Percentiles rank a stretch among this genome's conserved stretches.
phyloP scores from a whole-genome alignment of 768 basidiomycete species.

The Rhodotorula diobovata region DNA sequence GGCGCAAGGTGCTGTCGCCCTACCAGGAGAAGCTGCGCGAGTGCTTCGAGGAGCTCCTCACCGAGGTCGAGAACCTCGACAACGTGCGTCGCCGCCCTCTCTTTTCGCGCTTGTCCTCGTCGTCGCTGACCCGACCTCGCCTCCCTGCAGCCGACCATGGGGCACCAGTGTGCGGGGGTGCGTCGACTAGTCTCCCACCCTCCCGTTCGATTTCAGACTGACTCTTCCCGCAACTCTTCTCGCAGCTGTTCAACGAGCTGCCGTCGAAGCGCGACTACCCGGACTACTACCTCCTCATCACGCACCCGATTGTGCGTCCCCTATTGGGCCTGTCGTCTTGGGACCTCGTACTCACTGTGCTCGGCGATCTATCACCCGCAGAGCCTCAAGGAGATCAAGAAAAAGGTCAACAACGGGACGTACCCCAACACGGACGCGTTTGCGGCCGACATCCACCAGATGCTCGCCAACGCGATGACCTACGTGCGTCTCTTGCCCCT shows the following conservation, averaged over 20 bases:
- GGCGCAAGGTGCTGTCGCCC: constrained; percentile 41
- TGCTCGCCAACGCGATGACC: constrained; percentile 60
- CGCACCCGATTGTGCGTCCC: constrained; percentile 60
- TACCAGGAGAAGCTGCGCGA: constrained; percentile 43
- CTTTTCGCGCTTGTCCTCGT: neutral
- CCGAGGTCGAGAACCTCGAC: constrained; percentile 43
- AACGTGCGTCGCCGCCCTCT: constrained; percentile 18
- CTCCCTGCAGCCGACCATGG: constrained; percentile 54
- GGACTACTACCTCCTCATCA: constrained; percentile 79
- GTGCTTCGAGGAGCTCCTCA: constrained; percentile 47
- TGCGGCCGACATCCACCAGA: constrained; percentile 60
- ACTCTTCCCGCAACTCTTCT: constrained; percentile 46
- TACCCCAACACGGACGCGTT: constrained; percentile 40
- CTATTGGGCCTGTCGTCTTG: too few relatives aligned
- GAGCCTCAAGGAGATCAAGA: constrained; percentile 73
- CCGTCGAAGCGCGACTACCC: constrained; percentile 60
- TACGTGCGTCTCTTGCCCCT: constrained; percentile 19
- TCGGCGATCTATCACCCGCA: neutral
- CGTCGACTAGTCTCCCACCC: neutral
- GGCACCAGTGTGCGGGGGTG: constrained; percentile 36
- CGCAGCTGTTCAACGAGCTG: constrained; percentile 71
- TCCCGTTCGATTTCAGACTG: neutral
- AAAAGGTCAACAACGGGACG: constrained; percentile 49
- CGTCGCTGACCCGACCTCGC: too few relatives aligned
- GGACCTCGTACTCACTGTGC: too few relatives aligned